Percentiles rank a stretch among this genome's conserved stretches.
These are phyloP conservation scores for Serendipita vermifera DNA, from an alignment of 768 basidiomycete genomes.

Conservation along the genomic window DNA sequence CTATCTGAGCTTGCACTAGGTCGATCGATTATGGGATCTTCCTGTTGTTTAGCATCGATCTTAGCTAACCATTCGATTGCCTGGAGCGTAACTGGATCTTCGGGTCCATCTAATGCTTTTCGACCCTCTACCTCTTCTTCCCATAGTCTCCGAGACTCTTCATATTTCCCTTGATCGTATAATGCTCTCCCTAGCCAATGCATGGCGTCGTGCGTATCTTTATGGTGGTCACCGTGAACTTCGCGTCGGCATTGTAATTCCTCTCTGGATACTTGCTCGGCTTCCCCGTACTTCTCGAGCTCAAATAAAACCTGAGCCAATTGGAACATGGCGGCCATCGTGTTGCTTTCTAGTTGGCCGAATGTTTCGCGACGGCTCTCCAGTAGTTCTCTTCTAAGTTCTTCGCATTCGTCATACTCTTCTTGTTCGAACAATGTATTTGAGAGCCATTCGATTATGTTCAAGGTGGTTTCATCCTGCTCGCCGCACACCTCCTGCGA, in stretches of 20 bases:
- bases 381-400: no score
- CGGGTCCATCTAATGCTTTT: background rate
- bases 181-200: background rate
- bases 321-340: no score
- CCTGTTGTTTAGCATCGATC: background rate
- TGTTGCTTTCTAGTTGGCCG: no score
- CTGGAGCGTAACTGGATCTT: background rate
- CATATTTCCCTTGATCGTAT: background rate
- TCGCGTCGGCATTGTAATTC: background rate
- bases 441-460: no score
- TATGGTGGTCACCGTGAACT: background rate
- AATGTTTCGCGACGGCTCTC: no score
- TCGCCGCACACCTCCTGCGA: no score
- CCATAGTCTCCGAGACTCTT: background rate
- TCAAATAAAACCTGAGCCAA: no score
- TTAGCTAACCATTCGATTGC: background rate
- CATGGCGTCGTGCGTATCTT: background rate
- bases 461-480: no score
- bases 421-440: no score
- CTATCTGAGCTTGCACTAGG: no score
- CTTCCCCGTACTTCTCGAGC: background rate
- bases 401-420: no score
- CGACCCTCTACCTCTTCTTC: background rate
- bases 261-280: background rate
- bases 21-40: no score